Base-by-base conservation (phyloP, 805 yeast genomes). In the Ogataea minuta region DNA sequence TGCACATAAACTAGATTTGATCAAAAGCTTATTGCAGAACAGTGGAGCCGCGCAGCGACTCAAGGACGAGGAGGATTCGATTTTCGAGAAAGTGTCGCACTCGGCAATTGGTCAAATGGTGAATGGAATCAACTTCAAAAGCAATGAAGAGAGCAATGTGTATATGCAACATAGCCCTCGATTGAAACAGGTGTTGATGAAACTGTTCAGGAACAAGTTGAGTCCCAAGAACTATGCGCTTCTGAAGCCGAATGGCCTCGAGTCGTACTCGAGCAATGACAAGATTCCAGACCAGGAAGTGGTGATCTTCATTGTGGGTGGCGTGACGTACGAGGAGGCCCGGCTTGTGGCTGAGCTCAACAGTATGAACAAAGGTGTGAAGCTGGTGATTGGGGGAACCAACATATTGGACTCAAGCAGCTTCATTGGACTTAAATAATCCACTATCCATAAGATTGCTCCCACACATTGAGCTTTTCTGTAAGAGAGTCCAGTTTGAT, bases 121-220 rank as follows among this genome's bases (percentile, higher is more conserved):
- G 31, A 62, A 64, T 33, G 70, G 71, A 1, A 33, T 57, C 41
- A 45, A 37, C 34, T 57, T 66, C 47, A 57, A 60, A 29, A 55
- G 56, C 3, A 63, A 64, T 36, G 65, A 60, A 43, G 64, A 70
- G 24, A 83, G 80, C 40, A 85, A 84, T 54, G 77, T 91, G 4
- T 93, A 80, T 65, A 89, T 95, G 82, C 99, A 93, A 65, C 95
- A 90, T 56, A 70, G 77, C 30, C 96, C 99, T 6, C 69, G 86
- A 39, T 62, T 93, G 33, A 79, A 77, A 41, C 53, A 60, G 17
- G 62, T 75, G 0, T 54, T 79, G 24, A 62, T 65, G 25, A 62
- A 64, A 39, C 54, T 73, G 24, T 57, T 67, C 23, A 61, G 62
- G 38, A 72, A 72, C 28, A 66, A 65, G 45, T 59, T 77, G 30